A percentile compares a stretch with the other conserved stretches of the same genome.
Evolutionary conservation across 202 grass and related monocot species (phyloP).

Genomic region (Setaria viridis): DNA sequence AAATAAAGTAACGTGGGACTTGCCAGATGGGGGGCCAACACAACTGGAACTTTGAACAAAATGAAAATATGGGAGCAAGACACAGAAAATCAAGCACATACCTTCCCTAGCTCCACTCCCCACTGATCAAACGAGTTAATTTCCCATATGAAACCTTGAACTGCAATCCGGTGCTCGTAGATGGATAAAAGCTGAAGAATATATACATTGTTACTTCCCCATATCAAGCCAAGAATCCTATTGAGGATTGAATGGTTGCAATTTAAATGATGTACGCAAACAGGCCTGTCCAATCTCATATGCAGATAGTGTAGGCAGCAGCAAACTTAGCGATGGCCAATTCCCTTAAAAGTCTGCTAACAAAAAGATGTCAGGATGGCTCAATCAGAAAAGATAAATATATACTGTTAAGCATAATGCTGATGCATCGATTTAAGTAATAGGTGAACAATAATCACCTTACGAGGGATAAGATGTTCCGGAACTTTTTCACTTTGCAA

Average conservation of each 20-base stretch:
- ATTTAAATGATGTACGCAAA: constrained; percentile 5
- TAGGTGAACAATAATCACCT: constrained; percentile 55
- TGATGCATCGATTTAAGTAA: constrained; percentile 5
- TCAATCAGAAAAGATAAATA: constrained; percentile 23
- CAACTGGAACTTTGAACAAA: not conserved
- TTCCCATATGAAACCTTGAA: constrained; percentile 97
- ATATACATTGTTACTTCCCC: constrained; percentile 6
- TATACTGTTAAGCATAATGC: constrained; percentile 26
- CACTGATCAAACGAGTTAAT: constrained; percentile 99
- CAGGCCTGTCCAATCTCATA: constrained; percentile 93
- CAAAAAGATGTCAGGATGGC: constrained; percentile 3
- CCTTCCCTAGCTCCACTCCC: constrained; percentile 99
- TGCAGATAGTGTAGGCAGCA: constrained; percentile 78
- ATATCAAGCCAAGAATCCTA: constrained; percentile 26
- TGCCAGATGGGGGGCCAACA: not conserved
- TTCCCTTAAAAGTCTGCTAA: constrained; percentile 93
- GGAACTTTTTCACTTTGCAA: constrained; percentile 73
- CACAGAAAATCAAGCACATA: constrained; percentile 43
- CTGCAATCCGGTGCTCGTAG: constrained; percentile 91
- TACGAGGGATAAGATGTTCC: constrained; percentile 82
- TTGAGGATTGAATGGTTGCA: not conserved
- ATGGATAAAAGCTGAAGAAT: constrained; percentile 85
- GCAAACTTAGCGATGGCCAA: constrained; percentile 85
- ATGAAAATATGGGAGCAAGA: constrained; percentile 16
- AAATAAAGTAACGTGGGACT: not conserved